Conservation (phyloP, 495 filamentous ascomycete genomes). For the Xylaria telfairii region DNA sequence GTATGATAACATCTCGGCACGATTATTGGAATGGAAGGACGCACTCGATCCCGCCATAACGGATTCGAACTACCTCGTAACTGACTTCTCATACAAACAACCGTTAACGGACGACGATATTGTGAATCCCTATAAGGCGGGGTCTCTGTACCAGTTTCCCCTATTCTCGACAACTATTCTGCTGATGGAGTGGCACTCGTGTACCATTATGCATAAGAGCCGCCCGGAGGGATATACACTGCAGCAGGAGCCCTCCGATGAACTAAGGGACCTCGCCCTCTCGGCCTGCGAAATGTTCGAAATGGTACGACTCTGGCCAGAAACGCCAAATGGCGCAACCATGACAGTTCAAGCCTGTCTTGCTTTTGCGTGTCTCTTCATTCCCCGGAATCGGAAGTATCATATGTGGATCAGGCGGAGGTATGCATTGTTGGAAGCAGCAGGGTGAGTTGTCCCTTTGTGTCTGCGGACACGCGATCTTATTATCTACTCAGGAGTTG, state of each 20-base stretch:
- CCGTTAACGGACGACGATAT: constrained; percentile 66
- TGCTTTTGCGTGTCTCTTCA: constrained; percentile 76
- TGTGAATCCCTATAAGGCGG: constrained; percentile 72
- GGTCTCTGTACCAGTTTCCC: constrained; percentile 68
- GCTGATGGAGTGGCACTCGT: constrained; percentile 77
- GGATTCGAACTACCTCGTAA: constrained; percentile 63
- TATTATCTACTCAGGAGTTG: not conserved
- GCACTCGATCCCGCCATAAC: constrained; percentile 64
- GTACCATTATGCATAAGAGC: constrained; percentile 80
- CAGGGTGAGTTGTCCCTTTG: constrained; percentile 69
- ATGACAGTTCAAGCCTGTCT: constrained; percentile 78
- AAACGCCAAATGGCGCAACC: constrained; percentile 70
- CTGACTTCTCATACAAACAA: constrained; percentile 59
- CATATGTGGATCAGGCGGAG: constrained; percentile 85
- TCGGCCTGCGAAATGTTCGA: constrained; percentile 79
- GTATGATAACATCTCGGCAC: constrained; percentile 61
- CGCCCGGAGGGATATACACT: constrained; percentile 58
- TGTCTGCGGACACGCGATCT: not conserved
- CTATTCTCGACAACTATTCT: constrained; percentile 75
- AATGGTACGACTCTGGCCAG: constrained; percentile 73
- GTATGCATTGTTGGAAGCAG: constrained; percentile 76
- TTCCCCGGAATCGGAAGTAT: constrained; percentile 74
- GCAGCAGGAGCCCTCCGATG: constrained; percentile 43
- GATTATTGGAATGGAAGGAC: constrained; percentile 61
- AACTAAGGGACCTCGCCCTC: constrained; percentile 66